Evolutionary conservation across 2,329 filamentous ascomycete species (phyloP), one percentile per base, ranked within the genome.

Genomic region (Aspergillus fijiensis): DNA sequence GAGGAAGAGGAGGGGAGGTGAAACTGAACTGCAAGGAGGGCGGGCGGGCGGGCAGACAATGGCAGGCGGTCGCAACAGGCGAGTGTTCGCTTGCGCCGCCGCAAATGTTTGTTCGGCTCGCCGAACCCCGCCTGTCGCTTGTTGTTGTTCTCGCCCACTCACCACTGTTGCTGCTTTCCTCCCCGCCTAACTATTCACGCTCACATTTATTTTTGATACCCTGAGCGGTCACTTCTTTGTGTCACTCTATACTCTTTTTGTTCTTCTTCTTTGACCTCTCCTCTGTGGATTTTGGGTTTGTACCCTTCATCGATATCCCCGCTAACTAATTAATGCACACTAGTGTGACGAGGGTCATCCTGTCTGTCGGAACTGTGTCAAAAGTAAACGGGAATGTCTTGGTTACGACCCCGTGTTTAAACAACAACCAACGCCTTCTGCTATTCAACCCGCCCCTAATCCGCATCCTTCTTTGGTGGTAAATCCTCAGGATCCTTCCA

Each of bases 321-420:
- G 51, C 59, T 66, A 31, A 63, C 52, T 29, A 14, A 23, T 39
- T 51, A n/a, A 56, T 55, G 21, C 39, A 62, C 68, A 62, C 67
- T 75, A 97, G 95, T 99, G 95, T 80, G 95, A 98, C 85, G 95
- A 99, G 82, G 88, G 87, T 62, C 92, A 96, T 77, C 95, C 95
- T 23, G 88, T 89, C 61, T 99, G 95, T 82, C 79, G 85, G 68
- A 89, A 89, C 72, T 89, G 86, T 70, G 81, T 85, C 67, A 89
- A 89, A 73, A 87, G 84, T 76, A 88, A 88, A 72, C 84, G 86
- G 69, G 85, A 87, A 72, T 89, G 86, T 70, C 74, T 87, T 63
- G 86, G 86, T 61, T 89, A 88, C 82, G 86, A 89, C 70, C 86
- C 86, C 39, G 85, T 88, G 64, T 88, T 88, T 79, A 86, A 76